phyloP scores from a whole-genome alignment of 2,329 filamentous ascomycete genomes.

The Cordyceps pruinosa region DNA sequence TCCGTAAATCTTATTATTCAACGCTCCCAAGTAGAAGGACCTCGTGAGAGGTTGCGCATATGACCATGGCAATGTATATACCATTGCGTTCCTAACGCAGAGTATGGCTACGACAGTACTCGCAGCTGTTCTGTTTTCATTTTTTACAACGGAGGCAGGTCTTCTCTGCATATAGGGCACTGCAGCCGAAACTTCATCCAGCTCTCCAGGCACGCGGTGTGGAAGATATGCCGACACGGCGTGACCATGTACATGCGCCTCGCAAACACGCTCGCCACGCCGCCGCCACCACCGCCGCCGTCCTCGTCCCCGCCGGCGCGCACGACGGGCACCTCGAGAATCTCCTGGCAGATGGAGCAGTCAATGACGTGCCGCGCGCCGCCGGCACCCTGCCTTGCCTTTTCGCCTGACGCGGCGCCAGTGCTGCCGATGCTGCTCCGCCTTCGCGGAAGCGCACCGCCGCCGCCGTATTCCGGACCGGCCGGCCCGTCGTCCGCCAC shows the following conservation, averaged over 20 bases:
- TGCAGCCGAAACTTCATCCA: constrained; percentile 93
- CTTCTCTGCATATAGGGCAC: constrained; percentile 91
- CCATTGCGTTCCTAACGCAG: background rate
- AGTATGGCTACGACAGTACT: too few relatives aligned
- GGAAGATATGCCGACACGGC: constrained; percentile 92
- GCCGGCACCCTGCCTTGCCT: constrained; percentile 22
- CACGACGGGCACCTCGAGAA: constrained; percentile 81
- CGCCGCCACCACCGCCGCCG: constrained; percentile 41
- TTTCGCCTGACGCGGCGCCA: constrained; percentile 26
- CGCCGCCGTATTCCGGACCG: too few relatives aligned
- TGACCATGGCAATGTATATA: background rate
- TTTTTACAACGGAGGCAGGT: constrained; percentile 67
- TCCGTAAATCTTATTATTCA: background rate
- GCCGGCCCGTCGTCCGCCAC: background rate
- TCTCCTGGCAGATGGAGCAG: constrained; percentile 91
- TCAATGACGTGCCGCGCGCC: constrained; percentile 56
- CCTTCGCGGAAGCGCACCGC: background rate
- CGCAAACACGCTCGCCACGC: constrained; percentile 64
- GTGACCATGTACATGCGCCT: constrained; percentile 92
- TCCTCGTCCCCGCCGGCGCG: constrained; percentile 46
- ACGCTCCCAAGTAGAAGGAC: background rate
- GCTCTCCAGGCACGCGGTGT: constrained; percentile 82
- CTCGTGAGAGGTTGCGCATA: background rate
- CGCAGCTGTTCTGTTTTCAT: background rate
- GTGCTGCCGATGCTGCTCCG: background rate